phyloP scores from a whole-genome alignment of 2,329 filamentous ascomycete genomes.

The Trichoderma sp. region DNA sequence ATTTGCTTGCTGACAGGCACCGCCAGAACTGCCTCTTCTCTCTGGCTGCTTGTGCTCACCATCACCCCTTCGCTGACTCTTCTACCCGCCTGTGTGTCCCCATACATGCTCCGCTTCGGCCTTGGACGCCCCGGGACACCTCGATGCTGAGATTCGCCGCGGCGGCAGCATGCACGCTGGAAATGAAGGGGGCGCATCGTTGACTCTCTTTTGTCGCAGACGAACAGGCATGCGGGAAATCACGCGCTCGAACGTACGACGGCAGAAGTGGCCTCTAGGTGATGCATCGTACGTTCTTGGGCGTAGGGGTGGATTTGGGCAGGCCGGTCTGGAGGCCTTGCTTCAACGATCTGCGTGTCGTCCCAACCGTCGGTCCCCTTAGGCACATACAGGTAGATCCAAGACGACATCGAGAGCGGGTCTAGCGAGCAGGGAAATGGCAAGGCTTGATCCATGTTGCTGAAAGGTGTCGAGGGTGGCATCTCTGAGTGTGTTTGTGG shows the following conservation, averaged over 20 bases:
- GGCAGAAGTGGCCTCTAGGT: constrained; percentile 3
- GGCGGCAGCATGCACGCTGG: constrained; percentile 19
- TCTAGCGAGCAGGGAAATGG: constrained; percentile 1
- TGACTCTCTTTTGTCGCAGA: constrained; percentile 13
- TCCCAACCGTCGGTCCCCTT: constrained; percentile 2
- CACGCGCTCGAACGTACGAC: constrained; percentile 25
- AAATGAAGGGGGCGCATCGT: constrained; percentile 23
- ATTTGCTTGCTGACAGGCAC: constrained; percentile 2
- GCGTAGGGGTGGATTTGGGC: constrained; percentile 6
- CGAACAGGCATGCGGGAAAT: constrained; percentile 24
- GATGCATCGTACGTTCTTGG: constrained; percentile 7
- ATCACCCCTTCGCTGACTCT: no score
- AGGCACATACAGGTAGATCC: no score
- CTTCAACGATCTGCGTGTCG: constrained; percentile 4
- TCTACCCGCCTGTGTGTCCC: neutral
- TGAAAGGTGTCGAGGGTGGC: no score
- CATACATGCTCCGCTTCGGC: neutral
- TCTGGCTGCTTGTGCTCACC: neutral
- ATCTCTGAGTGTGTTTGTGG: no score
- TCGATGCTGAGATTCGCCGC: neutral
- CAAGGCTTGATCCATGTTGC: neutral
- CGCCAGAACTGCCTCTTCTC: neutral
- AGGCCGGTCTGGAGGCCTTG: constrained; percentile 15
- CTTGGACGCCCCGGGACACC: neutral
- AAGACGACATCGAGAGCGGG: neutral